A percentile compares a stretch with the other conserved stretches of the same genome.
Evolutionary conservation across 495 filamentous ascomycete genomes (phyloP).

Genomic region (Sabuloglossum arenarium): DNA sequence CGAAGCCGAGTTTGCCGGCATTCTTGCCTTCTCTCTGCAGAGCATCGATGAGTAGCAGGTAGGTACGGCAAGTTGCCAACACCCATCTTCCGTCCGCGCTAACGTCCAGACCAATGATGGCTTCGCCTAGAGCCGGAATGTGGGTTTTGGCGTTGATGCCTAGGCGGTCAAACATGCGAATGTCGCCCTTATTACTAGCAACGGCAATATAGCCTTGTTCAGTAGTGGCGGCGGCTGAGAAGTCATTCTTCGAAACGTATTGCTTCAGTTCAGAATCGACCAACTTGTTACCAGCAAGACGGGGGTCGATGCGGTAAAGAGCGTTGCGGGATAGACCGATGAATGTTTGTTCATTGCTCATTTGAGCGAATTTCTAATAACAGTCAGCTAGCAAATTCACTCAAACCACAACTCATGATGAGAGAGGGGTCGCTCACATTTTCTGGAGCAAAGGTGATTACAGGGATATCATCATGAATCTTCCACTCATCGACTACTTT

Average conservation of each 20-base stretch:
- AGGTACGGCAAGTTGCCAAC: slow-evolving; percentile 83
- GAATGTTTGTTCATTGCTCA: slow-evolving; percentile 89
- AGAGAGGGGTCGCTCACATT: slow-evolving; percentile 26
- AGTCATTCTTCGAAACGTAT: slow-evolving; percentile 90
- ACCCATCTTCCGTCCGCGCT: slow-evolving; percentile 91
- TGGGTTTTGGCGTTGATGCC: slow-evolving; percentile 96
- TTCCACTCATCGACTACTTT: slow-evolving; percentile 99
- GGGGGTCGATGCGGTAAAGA: slow-evolving; percentile 84
- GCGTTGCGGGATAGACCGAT: slow-evolving; percentile 81
- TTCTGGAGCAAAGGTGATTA: slow-evolving; percentile 77
- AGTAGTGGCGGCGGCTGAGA: slow-evolving; percentile 82
- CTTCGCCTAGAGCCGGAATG: slow-evolving; percentile 85
- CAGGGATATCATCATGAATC: slow-evolving; percentile 89
- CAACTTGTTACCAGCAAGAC: slow-evolving; percentile 74
- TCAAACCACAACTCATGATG: background rate
- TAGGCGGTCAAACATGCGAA: slow-evolving; percentile 86
- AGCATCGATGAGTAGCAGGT: slow-evolving; percentile 80
- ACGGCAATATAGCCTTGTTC: slow-evolving; percentile 93
- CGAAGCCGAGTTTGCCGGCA: slow-evolving; percentile 91
- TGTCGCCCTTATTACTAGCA: slow-evolving; percentile 91
- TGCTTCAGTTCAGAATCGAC: slow-evolving; percentile 86
- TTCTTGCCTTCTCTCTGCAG: slow-evolving; percentile 88
- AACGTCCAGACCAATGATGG: slow-evolving; percentile 86
- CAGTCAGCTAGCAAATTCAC: background rate
- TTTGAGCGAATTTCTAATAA: slow-evolving; percentile 78